Evolutionary conservation across 2,329 filamentous ascomycete species (phyloP), one percentile per base, ranked within the genome.

Genomic region (Aspergillus pseudonomiae): DNA sequence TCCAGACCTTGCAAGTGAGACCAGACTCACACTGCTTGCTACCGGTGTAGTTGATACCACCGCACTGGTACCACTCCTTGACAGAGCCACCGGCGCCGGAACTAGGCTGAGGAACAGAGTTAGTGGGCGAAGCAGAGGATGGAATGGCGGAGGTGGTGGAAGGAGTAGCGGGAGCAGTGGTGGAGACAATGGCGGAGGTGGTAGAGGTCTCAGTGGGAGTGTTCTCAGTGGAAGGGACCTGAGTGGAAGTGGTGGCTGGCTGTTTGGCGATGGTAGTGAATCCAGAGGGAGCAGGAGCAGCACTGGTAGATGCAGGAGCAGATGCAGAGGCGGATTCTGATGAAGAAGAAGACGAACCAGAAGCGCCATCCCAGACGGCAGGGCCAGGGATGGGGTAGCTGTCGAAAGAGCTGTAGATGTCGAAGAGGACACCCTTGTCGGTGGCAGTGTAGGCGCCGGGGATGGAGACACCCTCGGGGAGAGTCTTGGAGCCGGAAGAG

Each of bases 331-430:
- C 34, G 34, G 60, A 62, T 19, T 41, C 36, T 58, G 34, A 36
- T 36, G 64, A 50, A 32, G 63, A 64, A 46, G 60, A 59, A 54
- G 62, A 61, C 41, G 43, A 36, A 39, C 65, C 66, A 48, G 66
- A 65, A 48, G 63, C 30, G 30, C 68, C 68, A 55, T 68, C 63
- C 68, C 68, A 70, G 65, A 70, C 65, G 39, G 61, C 63, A 39
- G 68, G 68, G 61, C 68, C 68, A 48, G 68, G 68, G 48, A 70
- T 69, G 26, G 65, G 62, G 60, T 70, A 70, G 64, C 58, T 64
- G 43, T 59, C 53, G 61, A 69, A 68, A n/a, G 46, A 21, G 60
- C 19, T 41, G 67, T 70, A 70, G 36, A 70, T 57, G 52, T 70
- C 54, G 60, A 70, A 70, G 24, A 68, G 67, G 24, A 70, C 30